phyloP scores from a whole-genome alignment of 495 filamentous ascomycete species.

The Saxophila tyrrhenica region DNA sequence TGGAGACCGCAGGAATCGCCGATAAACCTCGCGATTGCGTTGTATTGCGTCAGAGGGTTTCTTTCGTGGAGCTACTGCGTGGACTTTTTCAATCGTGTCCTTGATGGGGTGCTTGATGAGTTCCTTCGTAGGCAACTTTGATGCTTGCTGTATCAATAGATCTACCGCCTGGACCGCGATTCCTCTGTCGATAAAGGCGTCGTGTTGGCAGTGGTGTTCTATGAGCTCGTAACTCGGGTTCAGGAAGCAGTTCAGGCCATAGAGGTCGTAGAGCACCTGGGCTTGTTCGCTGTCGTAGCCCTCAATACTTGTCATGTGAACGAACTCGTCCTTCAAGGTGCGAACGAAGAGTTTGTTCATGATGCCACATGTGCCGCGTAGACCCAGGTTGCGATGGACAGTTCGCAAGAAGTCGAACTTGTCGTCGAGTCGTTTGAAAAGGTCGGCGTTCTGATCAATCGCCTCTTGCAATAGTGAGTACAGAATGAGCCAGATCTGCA shows the following conservation, averaged over 20 bases:
- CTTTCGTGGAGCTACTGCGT: constrained; percentile 51
- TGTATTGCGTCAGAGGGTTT: constrained; percentile 58
- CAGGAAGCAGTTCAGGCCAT: constrained; percentile 68
- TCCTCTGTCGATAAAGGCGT: constrained; percentile 56
- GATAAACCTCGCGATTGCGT: constrained; percentile 65
- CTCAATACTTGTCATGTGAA: constrained; percentile 28
- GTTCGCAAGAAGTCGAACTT: constrained; percentile 61
- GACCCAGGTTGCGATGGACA: constrained; percentile 75
- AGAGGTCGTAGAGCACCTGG: constrained; percentile 79
- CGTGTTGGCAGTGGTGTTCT: constrained; percentile 64
- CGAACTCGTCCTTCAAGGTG: constrained; percentile 65
- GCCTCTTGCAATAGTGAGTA: constrained; percentile 65
- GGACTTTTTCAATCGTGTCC: constrained; percentile 79
- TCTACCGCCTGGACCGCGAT: constrained; percentile 71
- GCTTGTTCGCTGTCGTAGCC: constrained; percentile 54
- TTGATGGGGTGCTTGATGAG: constrained; percentile 82
- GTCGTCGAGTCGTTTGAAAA: constrained; percentile 54
- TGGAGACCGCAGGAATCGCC: constrained; percentile 62
- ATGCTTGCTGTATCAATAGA: constrained; percentile 66
- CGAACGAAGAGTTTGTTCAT: constrained; percentile 79
- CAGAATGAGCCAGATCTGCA: constrained; percentile 74
- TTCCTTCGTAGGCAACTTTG: constrained; percentile 80
- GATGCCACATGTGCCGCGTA: constrained; percentile 75
- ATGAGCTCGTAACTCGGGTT: constrained; percentile 45
- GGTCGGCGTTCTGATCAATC: constrained; percentile 50